A percentile compares a stretch with the other conserved stretches of the same genome.
These are phyloP conservation scores for Aspergillus jensenii DNA, from an alignment of 2,329 filamentous ascomycete genomes.

Conservation along the genomic window DNA sequence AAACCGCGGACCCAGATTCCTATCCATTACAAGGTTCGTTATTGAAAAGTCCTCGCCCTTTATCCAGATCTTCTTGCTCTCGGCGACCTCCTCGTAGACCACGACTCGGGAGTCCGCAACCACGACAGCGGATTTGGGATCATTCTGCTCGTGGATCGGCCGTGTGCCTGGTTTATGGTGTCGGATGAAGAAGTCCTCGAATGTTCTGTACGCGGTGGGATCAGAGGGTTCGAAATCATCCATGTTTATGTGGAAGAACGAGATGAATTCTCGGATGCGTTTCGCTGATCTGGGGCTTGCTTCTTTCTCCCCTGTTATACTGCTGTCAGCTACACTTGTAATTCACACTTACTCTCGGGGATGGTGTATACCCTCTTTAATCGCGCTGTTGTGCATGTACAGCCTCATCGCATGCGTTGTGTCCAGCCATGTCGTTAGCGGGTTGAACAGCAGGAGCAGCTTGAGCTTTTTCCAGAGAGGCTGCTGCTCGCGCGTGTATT, in stretches of 20 bases:
- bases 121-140: conserved; percentile 30
- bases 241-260: conserved; percentile 21
- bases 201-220: conserved; percentile 33
- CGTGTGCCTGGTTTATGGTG: conserved; percentile 31
- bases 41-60: conserved; percentile 48
- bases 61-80: conserved; percentile 41
- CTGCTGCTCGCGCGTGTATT: conserved; percentile 41
- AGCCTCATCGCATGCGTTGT: conserved; percentile 38
- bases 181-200: conserved; percentile 43
- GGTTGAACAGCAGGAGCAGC: conserved; percentile 44
- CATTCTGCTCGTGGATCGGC: conserved; percentile 33
- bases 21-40: conserved; percentile 38
- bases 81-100: conserved; percentile 34
- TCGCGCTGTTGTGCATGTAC: conserved; percentile 38
- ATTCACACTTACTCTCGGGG: not conserved
- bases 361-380: conserved; percentile 25
- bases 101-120: conserved; percentile 42
- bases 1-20: conserved; percentile 33
- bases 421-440: conserved; percentile 42
- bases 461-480: conserved; percentile 43
- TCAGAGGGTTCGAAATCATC: conserved; percentile 40
- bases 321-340: not conserved
- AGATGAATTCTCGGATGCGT: conserved; percentile 35
- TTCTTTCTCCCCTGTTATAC: conserved; percentile 20
- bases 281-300: conserved; percentile 28